Evolutionary conservation across 495 filamentous ascomycete species (phyloP).

Genomic region (Lasiosphaeris hirsuta): DNA sequence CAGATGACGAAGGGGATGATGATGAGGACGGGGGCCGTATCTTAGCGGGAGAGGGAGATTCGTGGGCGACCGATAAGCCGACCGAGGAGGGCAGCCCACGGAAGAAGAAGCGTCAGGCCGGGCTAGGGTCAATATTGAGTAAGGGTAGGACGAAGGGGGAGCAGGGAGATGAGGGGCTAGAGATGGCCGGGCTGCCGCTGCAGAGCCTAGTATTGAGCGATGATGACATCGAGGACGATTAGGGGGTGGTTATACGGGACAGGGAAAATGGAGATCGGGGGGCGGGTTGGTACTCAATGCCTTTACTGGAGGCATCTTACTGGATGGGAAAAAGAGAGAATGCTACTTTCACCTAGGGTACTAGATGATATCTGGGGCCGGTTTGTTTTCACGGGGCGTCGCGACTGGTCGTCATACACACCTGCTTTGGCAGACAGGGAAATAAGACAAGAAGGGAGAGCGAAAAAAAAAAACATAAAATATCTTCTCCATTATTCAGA

Average conservation of each 20-base stretch:
- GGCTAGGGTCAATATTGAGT: slow-evolving; percentile 27
- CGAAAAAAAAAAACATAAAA: too few species aligned
- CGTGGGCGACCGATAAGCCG: slow-evolving; percentile 58
- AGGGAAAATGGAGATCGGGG: too few species aligned
- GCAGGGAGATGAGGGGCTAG: slow-evolving; percentile 15
- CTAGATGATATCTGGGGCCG: not conserved
- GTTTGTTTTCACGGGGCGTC: not conserved
- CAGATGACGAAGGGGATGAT: slow-evolving; percentile 46
- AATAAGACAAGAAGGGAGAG: too few species aligned
- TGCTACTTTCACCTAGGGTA: too few species aligned
- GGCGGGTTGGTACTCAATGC: not conserved
- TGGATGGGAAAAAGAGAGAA: not conserved
- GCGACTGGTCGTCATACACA: too few species aligned
- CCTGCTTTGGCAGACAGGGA: too few species aligned
- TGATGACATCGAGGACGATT: slow-evolving; percentile 94
- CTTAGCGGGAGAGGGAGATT: slow-evolving; percentile 30
- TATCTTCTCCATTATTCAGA: too few species aligned
- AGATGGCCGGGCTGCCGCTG: slow-evolving; percentile 41
- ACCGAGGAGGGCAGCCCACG: slow-evolving; percentile 41
- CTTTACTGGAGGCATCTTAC: not conserved
- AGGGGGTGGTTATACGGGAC: slow-evolving; percentile 1
- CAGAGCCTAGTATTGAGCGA: slow-evolving; percentile 78
- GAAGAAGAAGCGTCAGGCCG: slow-evolving; percentile 32
- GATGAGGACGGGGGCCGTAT: slow-evolving; percentile 42
- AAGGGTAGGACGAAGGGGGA: slow-evolving; percentile 18